Percentiles rank a stretch among this genome's conserved stretches.
phyloP scores from a whole-genome alignment of 1,139 yeast species.

The Kurtzmaniella quercitrusa region DNA sequence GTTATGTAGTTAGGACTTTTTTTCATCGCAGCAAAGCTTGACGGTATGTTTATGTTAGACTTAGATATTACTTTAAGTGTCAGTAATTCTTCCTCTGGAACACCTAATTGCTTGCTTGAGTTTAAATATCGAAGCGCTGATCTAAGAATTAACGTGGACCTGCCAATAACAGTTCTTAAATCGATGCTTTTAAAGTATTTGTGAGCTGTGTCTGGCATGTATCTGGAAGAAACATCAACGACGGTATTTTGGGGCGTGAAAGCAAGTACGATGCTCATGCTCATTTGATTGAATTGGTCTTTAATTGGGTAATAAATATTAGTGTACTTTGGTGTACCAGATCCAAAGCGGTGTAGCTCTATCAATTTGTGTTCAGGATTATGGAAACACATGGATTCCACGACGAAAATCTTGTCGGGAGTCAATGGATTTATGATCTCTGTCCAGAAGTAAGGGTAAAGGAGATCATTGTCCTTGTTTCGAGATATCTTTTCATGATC shows the following conservation, averaged over 20 bases:
- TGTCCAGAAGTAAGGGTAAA: slow-evolving; percentile 40
- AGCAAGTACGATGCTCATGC: slow-evolving; percentile 30
- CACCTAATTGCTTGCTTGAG: slow-evolving; percentile 5
- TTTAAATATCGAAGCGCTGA: slow-evolving; percentile 23
- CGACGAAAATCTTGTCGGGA: slow-evolving; percentile 20
- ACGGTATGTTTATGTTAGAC: slow-evolving; percentile 24
- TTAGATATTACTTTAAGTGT: slow-evolving; percentile 21
- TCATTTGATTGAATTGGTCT: slow-evolving; percentile 28
- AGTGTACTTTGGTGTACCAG: slow-evolving; percentile 10
- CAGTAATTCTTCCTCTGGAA: slow-evolving; percentile 18
- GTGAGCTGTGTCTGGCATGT: slow-evolving; percentile 31
- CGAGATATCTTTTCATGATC: slow-evolving; percentile 17
- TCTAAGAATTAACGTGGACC: slow-evolving; percentile 23
- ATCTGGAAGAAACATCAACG: slow-evolving; percentile 32
- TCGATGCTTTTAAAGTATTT: slow-evolving; percentile 30
- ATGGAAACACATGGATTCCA: slow-evolving; percentile 31
- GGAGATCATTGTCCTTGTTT: slow-evolving; percentile 31
- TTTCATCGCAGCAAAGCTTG: slow-evolving; percentile 25
- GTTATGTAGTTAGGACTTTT: slow-evolving; percentile 29
- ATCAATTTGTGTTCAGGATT: slow-evolving; percentile 26
- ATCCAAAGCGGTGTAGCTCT: slow-evolving; percentile 16
- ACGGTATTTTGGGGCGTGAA: slow-evolving; percentile 16
- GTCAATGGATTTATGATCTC: slow-evolving; percentile 33
- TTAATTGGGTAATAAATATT: slow-evolving; percentile 20
- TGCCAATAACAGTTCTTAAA: slow-evolving; percentile 27